phyloP scores from a whole-genome alignment of 169 alveolate genomes.

The Cryptosporidium meleagridis region DNA sequence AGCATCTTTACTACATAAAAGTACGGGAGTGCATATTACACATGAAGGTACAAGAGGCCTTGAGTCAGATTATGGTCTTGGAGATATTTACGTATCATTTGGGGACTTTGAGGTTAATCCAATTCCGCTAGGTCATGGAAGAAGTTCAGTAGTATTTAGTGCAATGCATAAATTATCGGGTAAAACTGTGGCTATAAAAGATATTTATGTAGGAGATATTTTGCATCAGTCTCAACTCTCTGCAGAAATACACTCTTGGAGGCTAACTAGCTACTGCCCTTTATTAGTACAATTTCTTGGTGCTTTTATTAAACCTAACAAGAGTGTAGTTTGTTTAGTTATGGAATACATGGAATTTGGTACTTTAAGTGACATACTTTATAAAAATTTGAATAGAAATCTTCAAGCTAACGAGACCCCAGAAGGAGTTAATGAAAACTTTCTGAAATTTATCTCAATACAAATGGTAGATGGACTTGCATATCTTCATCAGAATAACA shows the following conservation, averaged over 20 bases:
- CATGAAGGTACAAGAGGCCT: slow-evolving; percentile 71
- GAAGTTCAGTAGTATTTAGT: slow-evolving; percentile 60
- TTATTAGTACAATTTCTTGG: slow-evolving; percentile 65
- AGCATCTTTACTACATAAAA: slow-evolving; percentile 38
- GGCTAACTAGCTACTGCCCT: slow-evolving; percentile 71
- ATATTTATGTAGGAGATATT: slow-evolving; percentile 70
- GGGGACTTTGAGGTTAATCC: slow-evolving; percentile 54
- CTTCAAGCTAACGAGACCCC: not conserved
- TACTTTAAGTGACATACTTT: slow-evolving; percentile 53
- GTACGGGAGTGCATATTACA: slow-evolving; percentile 68
- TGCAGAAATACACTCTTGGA: slow-evolving; percentile 72
- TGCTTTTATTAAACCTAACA: slow-evolving; percentile 64
- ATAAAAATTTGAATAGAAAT: slow-evolving; percentile 24
- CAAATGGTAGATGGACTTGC: slow-evolving; percentile 75
- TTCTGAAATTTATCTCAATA: slow-evolving; percentile 43
- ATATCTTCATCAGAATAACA: slow-evolving; percentile 71
- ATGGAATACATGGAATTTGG: slow-evolving; percentile 74
- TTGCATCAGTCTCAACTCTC: slow-evolving; percentile 69
- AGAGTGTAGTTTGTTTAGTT: slow-evolving; percentile 54
- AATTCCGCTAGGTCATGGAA: slow-evolving; percentile 72
- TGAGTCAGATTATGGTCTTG: slow-evolving; percentile 55
- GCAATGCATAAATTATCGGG: slow-evolving; percentile 61
- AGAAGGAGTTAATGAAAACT: slow-evolving; percentile 41
- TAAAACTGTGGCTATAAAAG: slow-evolving; percentile 58
- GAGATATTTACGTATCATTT: slow-evolving; percentile 21